Base-by-base conservation (phyloP, 441 rosid species). In the Eruca vesicaria region DNA sequence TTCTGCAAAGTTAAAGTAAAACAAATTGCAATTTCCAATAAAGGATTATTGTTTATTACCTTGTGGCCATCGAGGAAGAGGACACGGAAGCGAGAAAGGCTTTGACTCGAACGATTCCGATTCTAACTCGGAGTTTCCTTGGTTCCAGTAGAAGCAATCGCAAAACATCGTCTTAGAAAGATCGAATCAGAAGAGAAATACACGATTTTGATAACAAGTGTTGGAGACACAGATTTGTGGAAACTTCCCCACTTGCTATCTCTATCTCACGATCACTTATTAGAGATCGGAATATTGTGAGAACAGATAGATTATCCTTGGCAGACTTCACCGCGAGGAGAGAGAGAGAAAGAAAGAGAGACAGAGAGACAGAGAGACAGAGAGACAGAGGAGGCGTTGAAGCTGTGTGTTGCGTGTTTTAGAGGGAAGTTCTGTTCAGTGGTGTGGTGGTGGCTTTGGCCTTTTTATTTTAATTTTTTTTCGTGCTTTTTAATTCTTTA, bases 111-210 rank as follows among this genome's bases (percentile, higher is more conserved):
- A 69, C 71, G 65, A 79, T 36, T 77, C 80, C 33, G 59, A 19
- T 71, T 68, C 35, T 21, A 74, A 68, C 69, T 80, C 84, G 32
- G 75, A n/a, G 56, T 32, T 7, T 59, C 35, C 73, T 78, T 78
- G 77, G 71, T 75, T 84, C 97, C 95, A 88, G 66, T 78, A 85
- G 48, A 87, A 79, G 82, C 95, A 92, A 67, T 88, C 89, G 6
- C 91, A 89, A 58, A 89, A 80, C 98, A 94, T 92, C 63, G 57
- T 90, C 66, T 53, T 81, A 15, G n/a, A 20, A 10, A 28, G 29
- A 59, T 11, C 10, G 69, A 56, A 61, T 50, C 19, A 16, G 59
- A 66, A 15, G 28, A 53, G 53, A 58, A 18, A 72, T 81, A 66
- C 60, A 69, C 65, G 76, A 81, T 68, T 53, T 72, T 71, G 10